Evolutionary conservation across 768 basidiomycete genomes (phyloP).

Genomic region (Leucocoprinus birnbaumii): DNA sequence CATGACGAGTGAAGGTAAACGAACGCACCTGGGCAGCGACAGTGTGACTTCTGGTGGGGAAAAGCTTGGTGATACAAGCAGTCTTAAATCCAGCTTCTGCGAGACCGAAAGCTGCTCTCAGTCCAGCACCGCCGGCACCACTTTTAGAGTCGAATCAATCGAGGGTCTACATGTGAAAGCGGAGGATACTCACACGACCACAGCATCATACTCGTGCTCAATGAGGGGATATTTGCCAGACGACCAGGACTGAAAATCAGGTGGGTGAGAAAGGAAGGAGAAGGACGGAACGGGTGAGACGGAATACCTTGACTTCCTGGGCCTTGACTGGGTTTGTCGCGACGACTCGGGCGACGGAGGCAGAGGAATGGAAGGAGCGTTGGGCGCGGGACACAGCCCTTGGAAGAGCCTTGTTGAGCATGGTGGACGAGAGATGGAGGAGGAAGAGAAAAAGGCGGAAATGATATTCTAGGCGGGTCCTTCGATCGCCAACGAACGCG

Average conservation of each 20-base stretch:
- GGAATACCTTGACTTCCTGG: conserved; percentile 71
- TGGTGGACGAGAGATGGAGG: conserved; percentile 30
- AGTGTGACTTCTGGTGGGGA: conserved; percentile 98
- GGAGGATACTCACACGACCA: conserved; percentile 84
- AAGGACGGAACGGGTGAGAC: conserved; percentile 13
- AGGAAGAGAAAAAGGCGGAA: conserved; percentile 17
- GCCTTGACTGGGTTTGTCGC: conserved; percentile 77
- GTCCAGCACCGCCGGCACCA: conserved; percentile 96
- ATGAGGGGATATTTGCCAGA: conserved; percentile 94
- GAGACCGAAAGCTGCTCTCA: conserved; percentile 96
- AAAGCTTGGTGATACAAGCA: conserved; percentile 98
- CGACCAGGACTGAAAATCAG: conserved; percentile 56
- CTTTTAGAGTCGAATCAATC: conserved; percentile 36
- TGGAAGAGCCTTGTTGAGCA: conserved; percentile 66
- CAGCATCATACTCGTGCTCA: conserved; percentile 98
- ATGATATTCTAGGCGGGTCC: conserved; percentile 9
- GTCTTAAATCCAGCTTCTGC: conserved; percentile 99
- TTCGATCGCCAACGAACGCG: conserved; percentile 26
- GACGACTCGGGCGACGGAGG: conserved; percentile 56
- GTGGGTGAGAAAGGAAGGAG: conserved; percentile 15
- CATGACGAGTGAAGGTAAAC: background rate
- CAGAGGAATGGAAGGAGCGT: conserved; percentile 67
- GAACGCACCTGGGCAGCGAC: conserved; percentile 88
- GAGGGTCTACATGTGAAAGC: conserved; percentile 6
- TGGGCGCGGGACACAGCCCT: conserved; percentile 46